These are phyloP conservation scores for Globisporangium heterothallicum DNA, from an alignment of 352 stramenopile species.

Conservation along the genomic window DNA sequence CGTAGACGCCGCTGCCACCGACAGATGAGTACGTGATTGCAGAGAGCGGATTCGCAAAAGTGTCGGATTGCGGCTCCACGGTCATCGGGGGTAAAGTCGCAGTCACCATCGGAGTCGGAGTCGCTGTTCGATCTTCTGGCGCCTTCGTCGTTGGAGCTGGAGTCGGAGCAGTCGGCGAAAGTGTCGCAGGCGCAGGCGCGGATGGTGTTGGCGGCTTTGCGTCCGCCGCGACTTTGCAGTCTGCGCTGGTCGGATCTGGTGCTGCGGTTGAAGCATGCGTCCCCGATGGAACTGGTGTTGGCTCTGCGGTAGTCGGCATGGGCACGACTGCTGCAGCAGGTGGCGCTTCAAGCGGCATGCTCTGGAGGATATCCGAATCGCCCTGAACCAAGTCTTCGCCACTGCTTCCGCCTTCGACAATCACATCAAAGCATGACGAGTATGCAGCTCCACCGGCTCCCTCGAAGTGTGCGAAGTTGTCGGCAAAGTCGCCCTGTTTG, in stretches of 20 bases:
- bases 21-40: slow-evolving; percentile 23
- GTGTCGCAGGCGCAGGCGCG: background rate
- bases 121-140: background rate
- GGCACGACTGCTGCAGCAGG: no score
- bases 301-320: no score
- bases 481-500: slow-evolving; percentile 2
- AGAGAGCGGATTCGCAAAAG: slow-evolving; percentile 1
- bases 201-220: background rate
- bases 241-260: no score
- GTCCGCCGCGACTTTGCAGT: no score
- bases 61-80: no score
- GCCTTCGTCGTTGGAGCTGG: background rate
- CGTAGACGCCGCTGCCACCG: slow-evolving; percentile 24
- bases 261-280: no score
- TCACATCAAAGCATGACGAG: slow-evolving; percentile 14
- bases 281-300: no score
- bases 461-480: slow-evolving; percentile 9
- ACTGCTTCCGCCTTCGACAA: background rate
- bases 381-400: no score
- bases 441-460: no score
- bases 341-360: no score
- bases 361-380: no score
- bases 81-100: background rate
- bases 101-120: background rate
- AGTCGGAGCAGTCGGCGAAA: background rate